A percentile compares a stretch with the other conserved stretches of the same genome.
phyloP scores from a whole-genome alignment of 108 stramenopile genomes.

The Nannochloropsis gaditana region DNA sequence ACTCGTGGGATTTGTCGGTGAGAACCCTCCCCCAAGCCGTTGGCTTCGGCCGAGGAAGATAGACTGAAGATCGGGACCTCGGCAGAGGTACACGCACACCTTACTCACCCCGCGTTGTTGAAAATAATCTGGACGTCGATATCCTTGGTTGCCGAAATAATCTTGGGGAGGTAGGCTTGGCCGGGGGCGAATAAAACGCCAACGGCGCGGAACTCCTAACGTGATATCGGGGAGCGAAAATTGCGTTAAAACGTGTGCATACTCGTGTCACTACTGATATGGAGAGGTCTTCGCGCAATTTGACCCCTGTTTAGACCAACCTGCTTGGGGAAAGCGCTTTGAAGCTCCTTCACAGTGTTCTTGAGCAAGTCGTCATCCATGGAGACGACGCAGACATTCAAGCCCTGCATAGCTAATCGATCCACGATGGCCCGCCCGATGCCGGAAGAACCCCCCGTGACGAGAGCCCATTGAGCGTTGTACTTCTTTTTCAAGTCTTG shows the following conservation, averaged over 20 bases:
- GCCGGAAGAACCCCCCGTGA: conserved; percentile 89
- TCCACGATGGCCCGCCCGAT: conserved; percentile 90
- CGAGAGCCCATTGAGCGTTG: conserved; percentile 88
- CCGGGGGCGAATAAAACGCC: conserved; percentile 75
- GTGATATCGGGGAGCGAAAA: background rate
- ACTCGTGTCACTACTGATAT: no score
- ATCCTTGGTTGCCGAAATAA: conserved; percentile 74
- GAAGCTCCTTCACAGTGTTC: conserved; percentile 70
- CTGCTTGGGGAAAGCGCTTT: conserved; percentile 63
- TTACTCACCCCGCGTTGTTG: conserved; percentile 87
- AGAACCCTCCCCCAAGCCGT: no score
- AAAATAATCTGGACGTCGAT: conserved; percentile 73
- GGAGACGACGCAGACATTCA: conserved; percentile 95
- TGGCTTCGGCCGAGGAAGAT: no score
- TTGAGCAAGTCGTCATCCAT: conserved; percentile 81
- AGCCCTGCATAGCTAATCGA: conserved; percentile 73
- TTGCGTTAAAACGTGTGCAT: no score
- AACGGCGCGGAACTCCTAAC: conserved; percentile 75
- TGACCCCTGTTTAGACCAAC: background rate
- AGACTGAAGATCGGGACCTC: no score
- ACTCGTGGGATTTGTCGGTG: no score
- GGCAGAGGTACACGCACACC: no score
- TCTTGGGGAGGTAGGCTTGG: conserved; percentile 73
- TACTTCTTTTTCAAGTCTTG: conserved; percentile 60
- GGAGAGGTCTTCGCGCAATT: no score